These are phyloP conservation scores for Clarireedia paspali DNA, from an alignment of 2,329 filamentous ascomycete species.

Conservation along the genomic window DNA sequence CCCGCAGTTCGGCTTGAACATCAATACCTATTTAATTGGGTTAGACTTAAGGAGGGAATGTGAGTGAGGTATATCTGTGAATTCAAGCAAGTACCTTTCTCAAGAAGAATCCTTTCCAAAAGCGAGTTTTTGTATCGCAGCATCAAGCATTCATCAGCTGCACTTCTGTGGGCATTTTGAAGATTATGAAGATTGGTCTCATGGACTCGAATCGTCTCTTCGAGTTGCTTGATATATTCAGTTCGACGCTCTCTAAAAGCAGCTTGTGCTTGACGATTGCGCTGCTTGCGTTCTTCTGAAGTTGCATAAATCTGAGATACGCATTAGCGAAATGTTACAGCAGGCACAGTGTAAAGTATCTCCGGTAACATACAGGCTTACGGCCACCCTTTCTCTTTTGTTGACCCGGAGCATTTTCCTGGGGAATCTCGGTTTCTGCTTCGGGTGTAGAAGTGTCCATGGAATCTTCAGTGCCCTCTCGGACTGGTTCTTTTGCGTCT, in stretches of 20 bases:
- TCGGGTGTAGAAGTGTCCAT: slow-evolving; percentile 47
- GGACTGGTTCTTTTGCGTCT: slow-evolving; percentile 49
- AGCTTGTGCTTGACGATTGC: slow-evolving; percentile 93
- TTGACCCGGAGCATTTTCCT: slow-evolving; percentile 46
- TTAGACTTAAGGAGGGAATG: slow-evolving; percentile 8
- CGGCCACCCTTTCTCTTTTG: slow-evolving; percentile 96
- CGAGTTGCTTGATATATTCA: slow-evolving; percentile 98
- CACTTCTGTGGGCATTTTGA: slow-evolving; percentile 88
- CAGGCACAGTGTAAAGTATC: slow-evolving; percentile 3
- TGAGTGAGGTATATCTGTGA: too few species aligned
- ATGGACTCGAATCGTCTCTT: slow-evolving; percentile 94
- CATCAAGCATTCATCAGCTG: slow-evolving; percentile 96
- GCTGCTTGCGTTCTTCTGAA: slow-evolving; percentile 95
- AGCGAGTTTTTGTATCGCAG: slow-evolving; percentile 97
- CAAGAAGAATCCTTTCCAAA: slow-evolving; percentile 86
- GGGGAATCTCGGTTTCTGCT: slow-evolving; percentile 36
- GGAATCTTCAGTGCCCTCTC: slow-evolving; percentile 56
- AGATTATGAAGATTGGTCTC: slow-evolving; percentile 89
- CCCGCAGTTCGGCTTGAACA: slow-evolving; percentile 88
- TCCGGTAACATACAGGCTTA: slow-evolving; percentile 68
- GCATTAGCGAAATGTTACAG: slow-evolving; percentile 16
- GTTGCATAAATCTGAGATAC: slow-evolving; percentile 83
- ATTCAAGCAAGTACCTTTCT: slow-evolving; percentile 62
- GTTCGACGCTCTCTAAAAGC: slow-evolving; percentile 94
- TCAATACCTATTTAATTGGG: slow-evolving; percentile 65